Percentiles rank a stretch among this genome's conserved stretches.
Conservation (phyloP, 768 basidiomycete genomes). For the Pisolithus albus region DNA sequence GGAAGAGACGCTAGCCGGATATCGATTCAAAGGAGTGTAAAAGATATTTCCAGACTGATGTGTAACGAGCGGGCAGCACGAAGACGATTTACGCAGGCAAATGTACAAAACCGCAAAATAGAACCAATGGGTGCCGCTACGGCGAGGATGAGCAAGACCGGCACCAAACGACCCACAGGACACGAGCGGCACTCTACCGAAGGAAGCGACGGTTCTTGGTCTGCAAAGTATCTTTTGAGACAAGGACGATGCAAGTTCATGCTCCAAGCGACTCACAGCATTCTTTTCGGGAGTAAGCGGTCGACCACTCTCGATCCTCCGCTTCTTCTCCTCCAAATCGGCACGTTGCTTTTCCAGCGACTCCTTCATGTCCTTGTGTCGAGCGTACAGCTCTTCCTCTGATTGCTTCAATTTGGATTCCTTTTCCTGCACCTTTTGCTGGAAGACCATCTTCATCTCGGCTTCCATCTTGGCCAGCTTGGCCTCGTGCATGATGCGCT, state of each 20-base stretch:
- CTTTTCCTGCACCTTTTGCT: constrained; percentile 99
- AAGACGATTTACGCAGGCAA: constrained; percentile 39
- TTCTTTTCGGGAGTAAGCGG: constrained; percentile 94
- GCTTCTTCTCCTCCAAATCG: constrained; percentile 98
- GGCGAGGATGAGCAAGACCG: constrained; percentile 19
- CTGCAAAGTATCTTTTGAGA: constrained; percentile 9
- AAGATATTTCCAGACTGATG: constrained; percentile 34
- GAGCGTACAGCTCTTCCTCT: constrained; percentile 97
- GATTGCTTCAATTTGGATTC: constrained; percentile 98
- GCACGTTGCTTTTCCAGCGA: constrained; percentile 92
- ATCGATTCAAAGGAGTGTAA: constrained; percentile 56
- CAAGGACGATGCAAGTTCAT: constrained; percentile 5
- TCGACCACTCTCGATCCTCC: constrained; percentile 88
- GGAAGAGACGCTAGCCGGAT: constrained; percentile 41
- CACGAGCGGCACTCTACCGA: constrained; percentile 18
- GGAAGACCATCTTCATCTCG: constrained; percentile 99
- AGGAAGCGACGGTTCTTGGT: constrained; percentile 34
- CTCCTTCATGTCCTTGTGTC: constrained; percentile 99
- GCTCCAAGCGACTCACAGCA: constrained; percentile 46
- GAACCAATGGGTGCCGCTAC: constrained; percentile 28
- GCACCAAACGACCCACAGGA: constrained; percentile 13
- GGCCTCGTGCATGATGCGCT: constrained; percentile 91
- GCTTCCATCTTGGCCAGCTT: constrained; percentile 99
- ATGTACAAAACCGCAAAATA: constrained; percentile 31
- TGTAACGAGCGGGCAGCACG: constrained; percentile 27